Conservation (phyloP, 306 rosid species). For the Rosa rugosa region DNA sequence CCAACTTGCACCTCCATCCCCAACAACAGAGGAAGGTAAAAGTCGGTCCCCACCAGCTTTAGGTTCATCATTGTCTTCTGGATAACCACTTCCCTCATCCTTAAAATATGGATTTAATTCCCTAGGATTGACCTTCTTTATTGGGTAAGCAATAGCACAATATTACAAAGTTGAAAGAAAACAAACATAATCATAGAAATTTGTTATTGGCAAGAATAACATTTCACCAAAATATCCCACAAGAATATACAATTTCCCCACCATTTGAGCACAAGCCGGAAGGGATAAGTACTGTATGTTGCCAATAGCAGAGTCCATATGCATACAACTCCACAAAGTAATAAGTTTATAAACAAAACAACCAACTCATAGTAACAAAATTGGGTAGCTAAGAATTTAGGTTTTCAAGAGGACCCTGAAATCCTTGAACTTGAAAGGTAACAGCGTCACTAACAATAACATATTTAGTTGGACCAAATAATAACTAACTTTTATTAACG, state of each 20-base stretch:
- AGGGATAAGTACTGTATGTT: background rate
- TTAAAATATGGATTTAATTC: constrained; percentile 88
- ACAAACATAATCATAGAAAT: background rate
- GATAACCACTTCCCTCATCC: constrained; percentile 78
- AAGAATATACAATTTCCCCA: background rate
- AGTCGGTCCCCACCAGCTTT: constrained; percentile 41
- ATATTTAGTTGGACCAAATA: background rate
- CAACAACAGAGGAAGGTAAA: constrained; percentile 71
- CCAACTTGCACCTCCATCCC: constrained; percentile 99
- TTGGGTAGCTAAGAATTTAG: background rate
- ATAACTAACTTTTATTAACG: background rate
- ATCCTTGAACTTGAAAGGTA: background rate
- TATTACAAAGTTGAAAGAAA: background rate
- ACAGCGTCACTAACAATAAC: background rate
- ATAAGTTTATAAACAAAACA: background rate
- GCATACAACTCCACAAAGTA: background rate
- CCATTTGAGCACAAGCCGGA: background rate
- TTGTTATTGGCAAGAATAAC: background rate
- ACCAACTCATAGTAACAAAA: background rate
- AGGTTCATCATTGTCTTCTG: constrained; percentile 57
- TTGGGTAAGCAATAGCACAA: background rate
- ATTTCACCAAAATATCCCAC: background rate
- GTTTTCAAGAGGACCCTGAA: background rate
- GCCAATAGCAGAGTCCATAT: background rate
- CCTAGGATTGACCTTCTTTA: constrained; percentile 54